Evolutionary conservation across 208 protist genomes (phyloP).

Genomic region (Trichomonas gallinae): DNA sequence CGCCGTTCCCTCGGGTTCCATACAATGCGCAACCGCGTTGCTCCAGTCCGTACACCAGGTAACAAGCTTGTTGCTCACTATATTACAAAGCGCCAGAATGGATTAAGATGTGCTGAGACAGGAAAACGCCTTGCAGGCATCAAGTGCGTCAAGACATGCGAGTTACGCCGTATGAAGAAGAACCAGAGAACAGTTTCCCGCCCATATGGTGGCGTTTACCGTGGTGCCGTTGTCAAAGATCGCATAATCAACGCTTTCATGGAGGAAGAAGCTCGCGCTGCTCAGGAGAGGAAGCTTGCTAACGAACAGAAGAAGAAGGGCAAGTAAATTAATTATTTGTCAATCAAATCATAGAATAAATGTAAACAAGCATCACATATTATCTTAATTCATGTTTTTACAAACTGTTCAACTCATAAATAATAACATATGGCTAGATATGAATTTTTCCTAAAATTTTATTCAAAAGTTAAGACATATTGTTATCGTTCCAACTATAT

Average conservation of each 20-base stretch:
- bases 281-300: not conserved
- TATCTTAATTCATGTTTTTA: no score
- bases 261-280: not conserved
- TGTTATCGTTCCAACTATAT: no score
- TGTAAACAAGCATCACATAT: no score
- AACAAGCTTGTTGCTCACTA: constrained; percentile 14
- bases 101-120: not conserved
- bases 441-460: no score
- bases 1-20: not conserved
- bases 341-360: no score
- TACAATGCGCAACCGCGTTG: not conserved
- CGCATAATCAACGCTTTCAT: not conserved
- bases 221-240: not conserved
- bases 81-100: not conserved
- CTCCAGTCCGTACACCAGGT: not conserved
- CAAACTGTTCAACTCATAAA: no score
- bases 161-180: not conserved
- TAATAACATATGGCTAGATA: no score
- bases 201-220: not conserved
- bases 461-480: no score
- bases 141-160: not conserved
- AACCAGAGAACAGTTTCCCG: constrained; percentile 2
- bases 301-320: not conserved
- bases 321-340: not conserved
- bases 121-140: not conserved